Evolutionary conservation across 129 eudicot species (phyloP), one percentile per base, ranked within the genome.

Genomic region (sunflower (Helianthus annuus)): DNA sequence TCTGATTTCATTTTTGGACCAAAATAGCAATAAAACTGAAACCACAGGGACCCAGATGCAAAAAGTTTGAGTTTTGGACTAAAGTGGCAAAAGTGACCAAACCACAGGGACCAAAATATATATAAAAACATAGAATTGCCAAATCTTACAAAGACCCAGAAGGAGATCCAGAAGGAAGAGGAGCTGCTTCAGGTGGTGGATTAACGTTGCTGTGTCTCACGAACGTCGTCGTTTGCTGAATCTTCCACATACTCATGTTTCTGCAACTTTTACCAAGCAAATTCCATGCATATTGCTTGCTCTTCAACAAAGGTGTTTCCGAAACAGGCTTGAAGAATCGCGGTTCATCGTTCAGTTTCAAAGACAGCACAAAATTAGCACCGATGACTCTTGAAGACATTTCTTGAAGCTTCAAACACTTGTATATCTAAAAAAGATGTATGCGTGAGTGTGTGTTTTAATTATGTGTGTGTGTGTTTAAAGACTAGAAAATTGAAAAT

Each of bases 131-230:
- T 45, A 55, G 16, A 24, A 76, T 44, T 55, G 48, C 19, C 0
- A 16, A 59, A 46, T 39, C 81, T 65, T 75, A 83, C 87, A 78
- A 70, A 42, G 83, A 71, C 38, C 76, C 73, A 5, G 84, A 59
- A 66, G 83, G 81, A 3, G 87, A 66, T 51, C 81, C 87, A 11
- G 81, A 78, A 63, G 86, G 86, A 68, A 46, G 7, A 63, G 83
- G 83, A 72, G 64, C 62, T 60, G 64, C 68, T 39, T 68, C 83
- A 13, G 79, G 81, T 44, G 69, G 68, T 15, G 77, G 72, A 62
- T 44, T 78, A 71, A 68, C 12, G 73, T 51, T 75, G 74, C 81
- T 75, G 29, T 22, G 59, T 44, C 66, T 81, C 39, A 64, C 63
- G 51, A 79, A 79, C 55, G 36, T 74, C 61, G 59, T 73, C 24